Evolutionary conservation across 2,329 filamentous ascomycete species (phyloP), one percentile per base, ranked within the genome.

Genomic region (Colletotrichum plurivorum): DNA sequence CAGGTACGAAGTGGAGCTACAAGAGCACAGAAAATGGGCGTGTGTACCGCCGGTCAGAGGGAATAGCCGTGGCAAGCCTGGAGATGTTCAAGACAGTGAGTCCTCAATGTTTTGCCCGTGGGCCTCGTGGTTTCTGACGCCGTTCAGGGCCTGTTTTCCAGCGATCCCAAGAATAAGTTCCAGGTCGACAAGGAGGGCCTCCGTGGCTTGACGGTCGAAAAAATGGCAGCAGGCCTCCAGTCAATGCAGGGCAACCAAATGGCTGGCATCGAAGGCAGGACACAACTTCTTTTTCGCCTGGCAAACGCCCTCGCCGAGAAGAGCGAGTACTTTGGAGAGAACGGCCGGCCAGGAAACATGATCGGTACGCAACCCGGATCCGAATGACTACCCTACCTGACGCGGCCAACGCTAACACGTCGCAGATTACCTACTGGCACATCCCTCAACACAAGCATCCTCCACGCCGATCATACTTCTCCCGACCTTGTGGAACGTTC

Each of bases 261-360:
- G 71, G 92, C 93, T 48, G 95, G 96, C 4, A 82, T 98, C 2
- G 91, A 97, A 77, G 95, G 95, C 53, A 90, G 96, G 66, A 91
- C 94, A 5, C 91, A 92, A 18, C 87, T 99, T 53, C 84, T 99
- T 48, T 86, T 93, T 48, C 87, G 92, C 58, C 86, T 99, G 1
- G 90, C 90, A 13, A 87, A 91, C 71, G 95, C 95, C 5, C 83
- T 99, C 63, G 83, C 85, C 3, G 88, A 91, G 71, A 94, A 95
- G 77, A 86, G 89, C 67, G 92, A 96, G 58, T 92, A 94, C 74
- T 99, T 98, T 79, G 95, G 95, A 25, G 86, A 88, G 1, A 90
- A 95, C 76, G 93, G 92, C 59, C 88, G 96, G 67, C 96, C 96
- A 12, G 96, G 96, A 73, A 97, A 97, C 78, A 94, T 99, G 90